Evolutionary conservation across 768 basidiomycete species (phyloP).

Genomic region (Mycena galopus): DNA sequence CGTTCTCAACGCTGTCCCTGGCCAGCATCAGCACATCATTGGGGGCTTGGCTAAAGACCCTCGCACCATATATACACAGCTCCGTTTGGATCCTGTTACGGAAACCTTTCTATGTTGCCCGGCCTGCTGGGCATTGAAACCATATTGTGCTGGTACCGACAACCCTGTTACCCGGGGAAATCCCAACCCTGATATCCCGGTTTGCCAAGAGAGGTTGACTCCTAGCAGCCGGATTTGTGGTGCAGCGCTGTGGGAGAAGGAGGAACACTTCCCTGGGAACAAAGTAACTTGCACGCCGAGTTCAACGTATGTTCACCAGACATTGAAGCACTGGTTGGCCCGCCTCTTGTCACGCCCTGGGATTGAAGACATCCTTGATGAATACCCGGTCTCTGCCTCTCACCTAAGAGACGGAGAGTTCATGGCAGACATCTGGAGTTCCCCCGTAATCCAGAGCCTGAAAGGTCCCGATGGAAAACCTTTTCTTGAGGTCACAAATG

Average conservation of each 20-base stretch:
- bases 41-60: slow-evolving; percentile 43
- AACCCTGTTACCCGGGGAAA: background rate
- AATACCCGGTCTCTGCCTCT: slow-evolving; percentile 18
- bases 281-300: slow-evolving; percentile 18
- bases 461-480: slow-evolving; percentile 36
- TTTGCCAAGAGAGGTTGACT: slow-evolving; percentile 27
- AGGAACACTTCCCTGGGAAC: background rate
- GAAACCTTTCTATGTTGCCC: slow-evolving; percentile 41
- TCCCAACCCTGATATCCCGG: background rate
- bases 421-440: slow-evolving; percentile 40
- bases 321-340: slow-evolving; percentile 43
- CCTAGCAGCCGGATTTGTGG: slow-evolving; percentile 32
- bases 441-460: slow-evolving; percentile 35
- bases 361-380: slow-evolving; percentile 42
- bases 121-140: slow-evolving; percentile 39
- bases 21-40: too few species aligned
- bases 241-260: slow-evolving; percentile 37
- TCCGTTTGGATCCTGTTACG: slow-evolving; percentile 42
- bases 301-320: slow-evolving; percentile 39
- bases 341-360: slow-evolving; percentile 42
- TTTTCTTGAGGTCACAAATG: slow-evolving; percentile 37
- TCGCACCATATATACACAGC: slow-evolving; percentile 10
- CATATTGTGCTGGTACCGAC: too few species aligned
- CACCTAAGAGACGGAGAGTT: background rate
- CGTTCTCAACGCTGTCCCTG: too few species aligned